Percentiles rank a stretch among this genome's conserved stretches.
Conservation (phyloP, 202 grass and related monocot species). For the Tripidium arundinaceum region DNA sequence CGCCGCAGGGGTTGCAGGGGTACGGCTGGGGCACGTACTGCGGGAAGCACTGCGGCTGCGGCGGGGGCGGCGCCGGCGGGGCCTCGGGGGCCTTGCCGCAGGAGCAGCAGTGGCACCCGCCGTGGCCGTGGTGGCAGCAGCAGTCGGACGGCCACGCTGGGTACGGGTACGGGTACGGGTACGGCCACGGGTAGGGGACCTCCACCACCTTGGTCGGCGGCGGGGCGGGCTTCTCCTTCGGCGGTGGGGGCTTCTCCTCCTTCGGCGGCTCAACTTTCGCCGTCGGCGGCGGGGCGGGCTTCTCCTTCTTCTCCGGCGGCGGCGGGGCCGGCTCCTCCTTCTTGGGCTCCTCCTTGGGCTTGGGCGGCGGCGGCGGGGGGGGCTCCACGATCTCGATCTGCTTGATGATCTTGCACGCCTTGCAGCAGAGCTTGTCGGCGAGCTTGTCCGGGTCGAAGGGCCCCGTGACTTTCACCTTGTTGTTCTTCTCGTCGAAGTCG, state of each 20-base stretch:
- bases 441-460: slow-evolving; percentile 68
- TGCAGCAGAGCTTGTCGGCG: slow-evolving; percentile 77
- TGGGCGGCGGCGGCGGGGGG: slow-evolving; percentile 11
- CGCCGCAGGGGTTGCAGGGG: slow-evolving; percentile 33
- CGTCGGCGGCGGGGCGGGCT: neutral
- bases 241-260: no score
- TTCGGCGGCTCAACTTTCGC: neutral
- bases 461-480: slow-evolving; percentile 61
- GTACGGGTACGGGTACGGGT: no score
- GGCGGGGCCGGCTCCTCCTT: slow-evolving; percentile 16
- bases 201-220: slow-evolving; percentile 36
- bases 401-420: slow-evolving; percentile 89
- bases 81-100: slow-evolving; percentile 46
- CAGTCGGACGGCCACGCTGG: no score
- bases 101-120: slow-evolving; percentile 74
- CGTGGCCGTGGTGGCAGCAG: no score
- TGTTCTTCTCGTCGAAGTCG: slow-evolving; percentile 71
- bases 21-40: slow-evolving; percentile 29
- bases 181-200: no score
- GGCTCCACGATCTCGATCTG: slow-evolving; percentile 64
- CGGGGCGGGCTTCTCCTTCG: no score
- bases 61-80: neutral
- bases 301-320: neutral
- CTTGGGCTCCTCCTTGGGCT: no score
- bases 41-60: slow-evolving; percentile 23